Evolutionary conservation across 805 yeast species (phyloP).

Genomic region (Cyberlindnera mycetangii): DNA sequence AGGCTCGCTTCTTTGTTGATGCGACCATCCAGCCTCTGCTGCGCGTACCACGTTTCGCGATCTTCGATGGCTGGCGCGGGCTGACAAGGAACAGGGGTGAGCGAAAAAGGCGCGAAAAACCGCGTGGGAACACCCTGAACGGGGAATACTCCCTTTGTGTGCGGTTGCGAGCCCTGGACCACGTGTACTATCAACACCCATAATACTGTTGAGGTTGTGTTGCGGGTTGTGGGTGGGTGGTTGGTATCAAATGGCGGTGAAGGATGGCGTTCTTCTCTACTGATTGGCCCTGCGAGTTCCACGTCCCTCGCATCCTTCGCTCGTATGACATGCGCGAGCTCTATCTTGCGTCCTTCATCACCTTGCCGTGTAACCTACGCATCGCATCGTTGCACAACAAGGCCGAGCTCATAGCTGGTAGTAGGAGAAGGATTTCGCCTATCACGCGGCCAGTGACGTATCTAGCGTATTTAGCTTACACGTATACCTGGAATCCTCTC

Average conservation of each 20-base stretch:
- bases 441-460: not conserved
- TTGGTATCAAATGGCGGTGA: too few relatives aligned
- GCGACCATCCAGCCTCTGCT: constrained; percentile 1
- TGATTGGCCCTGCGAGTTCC: too few relatives aligned
- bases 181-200: too few relatives aligned
- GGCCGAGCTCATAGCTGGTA: not conserved
- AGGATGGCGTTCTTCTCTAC: not conserved
- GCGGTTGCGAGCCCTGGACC: too few relatives aligned
- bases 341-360: not conserved
- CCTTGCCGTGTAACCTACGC: not conserved
- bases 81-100: not conserved
- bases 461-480: not conserved
- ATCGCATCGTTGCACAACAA: not conserved
- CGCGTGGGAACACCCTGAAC: too few relatives aligned
- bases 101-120: too few relatives aligned
- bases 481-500: too few relatives aligned
- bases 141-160: too few relatives aligned
- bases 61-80: not conserved
- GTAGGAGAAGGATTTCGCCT: not conserved
- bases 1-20: not conserved
- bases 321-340: not conserved
- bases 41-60: constrained; percentile 1
- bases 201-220: too few relatives aligned
- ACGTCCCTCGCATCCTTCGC: not conserved
- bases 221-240: too few relatives aligned